These are phyloP conservation scores for Ambrosia trifida DNA, from an alignment of 129 eudicot genomes.

Conservation along the genomic window DNA sequence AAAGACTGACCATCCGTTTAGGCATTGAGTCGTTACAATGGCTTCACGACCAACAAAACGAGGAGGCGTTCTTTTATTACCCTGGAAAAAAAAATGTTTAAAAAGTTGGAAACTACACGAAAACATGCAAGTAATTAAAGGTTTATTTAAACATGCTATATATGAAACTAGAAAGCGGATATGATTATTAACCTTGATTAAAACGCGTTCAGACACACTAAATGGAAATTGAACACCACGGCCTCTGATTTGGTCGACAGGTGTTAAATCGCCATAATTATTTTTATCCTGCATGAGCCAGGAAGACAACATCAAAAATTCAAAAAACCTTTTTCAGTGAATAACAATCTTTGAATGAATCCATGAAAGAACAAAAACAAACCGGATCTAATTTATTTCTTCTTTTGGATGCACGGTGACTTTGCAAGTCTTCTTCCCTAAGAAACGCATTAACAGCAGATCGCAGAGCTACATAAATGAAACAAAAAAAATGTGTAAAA, in stretches of 20 bases:
- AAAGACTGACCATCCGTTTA: constrained; percentile 80
- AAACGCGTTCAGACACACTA: constrained; percentile 68
- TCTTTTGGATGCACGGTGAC: constrained; percentile 59
- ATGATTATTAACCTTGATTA: constrained; percentile 62
- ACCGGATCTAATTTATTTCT: constrained; percentile 81
- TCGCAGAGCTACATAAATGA: constrained; percentile 65
- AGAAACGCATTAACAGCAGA: constrained; percentile 80
- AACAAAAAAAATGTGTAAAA: constrained; percentile 3
- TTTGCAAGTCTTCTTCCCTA: constrained; percentile 76
- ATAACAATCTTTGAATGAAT: constrained; percentile 12
- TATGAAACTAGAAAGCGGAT: constrained; percentile 6
- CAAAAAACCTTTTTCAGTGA: not conserved
- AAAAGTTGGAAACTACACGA: constrained; percentile 2
- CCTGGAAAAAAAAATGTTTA: constrained; percentile 41
- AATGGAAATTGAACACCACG: constrained; percentile 95
- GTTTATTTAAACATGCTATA: not conserved
- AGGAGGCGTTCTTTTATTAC: constrained; percentile 92
- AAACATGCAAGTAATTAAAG: not conserved
- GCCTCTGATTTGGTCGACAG: constrained; percentile 54
- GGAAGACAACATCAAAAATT: constrained; percentile 10
- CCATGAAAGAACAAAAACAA: constrained; percentile 13
- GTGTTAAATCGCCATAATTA: constrained; percentile 46
- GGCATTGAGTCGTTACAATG: constrained; percentile 85
- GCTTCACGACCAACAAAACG: constrained; percentile 98
- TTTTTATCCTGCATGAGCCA: constrained; percentile 54